phyloP scores from a whole-genome alignment of 768 basidiomycete genomes.

The Suillus plorans region DNA sequence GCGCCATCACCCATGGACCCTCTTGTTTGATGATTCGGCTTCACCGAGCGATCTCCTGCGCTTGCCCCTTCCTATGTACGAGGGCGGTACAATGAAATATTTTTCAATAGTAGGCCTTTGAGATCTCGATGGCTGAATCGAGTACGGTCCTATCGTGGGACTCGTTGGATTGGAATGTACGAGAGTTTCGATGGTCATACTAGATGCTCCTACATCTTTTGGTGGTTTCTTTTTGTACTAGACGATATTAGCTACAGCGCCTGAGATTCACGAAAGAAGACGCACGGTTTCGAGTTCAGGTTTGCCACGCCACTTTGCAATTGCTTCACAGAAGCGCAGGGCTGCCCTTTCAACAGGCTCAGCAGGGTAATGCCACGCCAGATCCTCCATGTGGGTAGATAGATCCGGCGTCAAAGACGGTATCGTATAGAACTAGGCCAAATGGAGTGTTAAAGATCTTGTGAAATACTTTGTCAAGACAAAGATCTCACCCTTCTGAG shows the following conservation, averaged over 20 bases:
- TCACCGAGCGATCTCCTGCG: constrained; percentile 29
- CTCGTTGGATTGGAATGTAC: constrained; percentile 72
- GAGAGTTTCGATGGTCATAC: constrained; percentile 62
- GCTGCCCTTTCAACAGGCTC: constrained; percentile 80
- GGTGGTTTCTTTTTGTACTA: constrained; percentile 58
- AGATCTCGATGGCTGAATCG: constrained; percentile 21
- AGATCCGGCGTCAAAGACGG: constrained; percentile 71
- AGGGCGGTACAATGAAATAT: constrained; percentile 32
- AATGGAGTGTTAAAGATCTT: no score
- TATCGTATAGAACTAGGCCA: constrained; percentile 70
- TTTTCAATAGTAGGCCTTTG: constrained; percentile 37
- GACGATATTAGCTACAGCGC: constrained; percentile 27
- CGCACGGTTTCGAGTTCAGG: constrained; percentile 78
- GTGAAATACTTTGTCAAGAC: not conserved
- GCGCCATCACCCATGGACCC: constrained; percentile 15
- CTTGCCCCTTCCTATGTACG: constrained; percentile 20
- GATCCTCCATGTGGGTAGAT: constrained; percentile 71
- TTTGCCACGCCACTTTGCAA: constrained; percentile 80
- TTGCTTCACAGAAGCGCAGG: constrained; percentile 77
- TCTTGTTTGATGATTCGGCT: constrained; percentile 23
- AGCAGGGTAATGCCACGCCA: constrained; percentile 75
- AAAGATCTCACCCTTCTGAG: constrained; percentile 57
- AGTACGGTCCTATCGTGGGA: constrained; percentile 38
- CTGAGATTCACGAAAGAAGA: constrained; percentile 7
- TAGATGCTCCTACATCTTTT: constrained; percentile 30